Conservation (phyloP, 768 basidiomycete genomes). For the Clitopilus hobsonii region DNA sequence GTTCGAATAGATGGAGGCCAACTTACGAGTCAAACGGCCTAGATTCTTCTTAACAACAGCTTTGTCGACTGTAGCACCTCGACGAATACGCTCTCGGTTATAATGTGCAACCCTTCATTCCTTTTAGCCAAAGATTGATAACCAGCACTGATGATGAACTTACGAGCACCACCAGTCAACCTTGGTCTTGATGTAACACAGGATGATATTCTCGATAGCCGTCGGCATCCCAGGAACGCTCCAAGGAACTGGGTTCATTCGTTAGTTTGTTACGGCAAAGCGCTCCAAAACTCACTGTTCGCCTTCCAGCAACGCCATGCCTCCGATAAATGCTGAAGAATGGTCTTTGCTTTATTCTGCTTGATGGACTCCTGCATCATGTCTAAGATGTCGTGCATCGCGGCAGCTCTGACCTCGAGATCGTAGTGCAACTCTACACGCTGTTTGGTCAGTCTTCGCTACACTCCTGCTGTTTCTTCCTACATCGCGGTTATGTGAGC, state of each 20-base stretch:
- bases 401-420: conserved; percentile 92
- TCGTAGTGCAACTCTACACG: conserved; percentile 99
- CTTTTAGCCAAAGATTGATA: neutral
- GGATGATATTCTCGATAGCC: conserved; percentile 97
- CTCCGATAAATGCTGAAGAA: conserved; percentile 95
- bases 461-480: conserved; percentile 95
- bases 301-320: conserved; percentile 99
- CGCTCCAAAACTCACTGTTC: conserved; percentile 51
- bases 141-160: conserved; percentile 22
- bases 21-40: conserved; percentile 89
- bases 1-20: no score
- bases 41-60: conserved; percentile 99
- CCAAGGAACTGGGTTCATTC: conserved; percentile 71
- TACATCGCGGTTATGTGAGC: no score
- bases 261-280: neutral
- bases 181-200: conserved; percentile 99
- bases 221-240: conserved; percentile 99
- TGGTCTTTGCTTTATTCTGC: conserved; percentile 99
- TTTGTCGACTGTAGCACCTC: conserved; percentile 96
- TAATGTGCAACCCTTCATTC: conserved; percentile 82
- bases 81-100: conserved; percentile 94
- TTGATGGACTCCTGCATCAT: conserved; percentile 99
- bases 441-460: conserved; percentile 98
- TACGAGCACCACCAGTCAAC: conserved; percentile 98
- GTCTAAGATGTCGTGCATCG: conserved; percentile 99